Conservation (phyloP, 805 yeast species). For the Ogataea pini region DNA sequence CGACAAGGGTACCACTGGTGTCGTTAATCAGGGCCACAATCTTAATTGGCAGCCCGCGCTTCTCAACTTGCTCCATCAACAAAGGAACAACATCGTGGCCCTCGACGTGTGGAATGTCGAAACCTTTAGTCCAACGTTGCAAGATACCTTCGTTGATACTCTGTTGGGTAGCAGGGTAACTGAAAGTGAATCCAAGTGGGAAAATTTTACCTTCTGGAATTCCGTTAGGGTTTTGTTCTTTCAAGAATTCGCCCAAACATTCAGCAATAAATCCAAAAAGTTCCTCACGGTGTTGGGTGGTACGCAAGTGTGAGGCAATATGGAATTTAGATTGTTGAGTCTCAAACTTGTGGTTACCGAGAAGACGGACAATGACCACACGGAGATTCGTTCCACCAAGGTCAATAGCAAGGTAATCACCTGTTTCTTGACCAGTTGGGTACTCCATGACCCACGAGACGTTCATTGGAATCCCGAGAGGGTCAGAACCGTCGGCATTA, state of each 20-base stretch:
- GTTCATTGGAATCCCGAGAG: conserved; percentile 57
- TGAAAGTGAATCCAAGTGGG: conserved; percentile 95
- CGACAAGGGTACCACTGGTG: conserved; percentile 96
- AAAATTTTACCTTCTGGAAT: conserved; percentile 50
- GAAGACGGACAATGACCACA: conserved; percentile 50
- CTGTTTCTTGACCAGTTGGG: conserved; percentile 59
- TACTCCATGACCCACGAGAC: conserved; percentile 61
- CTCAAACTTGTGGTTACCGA: conserved; percentile 83
- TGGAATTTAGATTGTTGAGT: conserved; percentile 87
- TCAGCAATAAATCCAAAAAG: conserved; percentile 89
- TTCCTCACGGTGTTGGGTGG: conserved; percentile 70
- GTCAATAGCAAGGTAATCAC: conserved; percentile 60
- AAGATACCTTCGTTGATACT: conserved; percentile 83
- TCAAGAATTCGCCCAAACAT: conserved; percentile 72
- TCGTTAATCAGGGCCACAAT: conserved; percentile 96
- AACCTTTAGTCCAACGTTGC: conserved; percentile 99
- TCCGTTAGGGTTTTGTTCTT: conserved; percentile 70
- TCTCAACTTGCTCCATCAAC: conserved; percentile 74
- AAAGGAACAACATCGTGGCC: conserved; percentile 93
- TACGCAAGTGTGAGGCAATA: conserved; percentile 77
- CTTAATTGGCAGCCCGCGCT: conserved; percentile 72
- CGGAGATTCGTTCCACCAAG: conserved; percentile 65
- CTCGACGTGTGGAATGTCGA: conserved; percentile 92
- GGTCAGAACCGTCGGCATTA: conserved; percentile 47
- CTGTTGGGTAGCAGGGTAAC: conserved; percentile 85